A percentile compares a stretch with the other conserved stretches of the same genome.
These are phyloP conservation scores for Mycena belliarum DNA, from an alignment of 768 basidiomycete species.

Conservation along the genomic window DNA sequence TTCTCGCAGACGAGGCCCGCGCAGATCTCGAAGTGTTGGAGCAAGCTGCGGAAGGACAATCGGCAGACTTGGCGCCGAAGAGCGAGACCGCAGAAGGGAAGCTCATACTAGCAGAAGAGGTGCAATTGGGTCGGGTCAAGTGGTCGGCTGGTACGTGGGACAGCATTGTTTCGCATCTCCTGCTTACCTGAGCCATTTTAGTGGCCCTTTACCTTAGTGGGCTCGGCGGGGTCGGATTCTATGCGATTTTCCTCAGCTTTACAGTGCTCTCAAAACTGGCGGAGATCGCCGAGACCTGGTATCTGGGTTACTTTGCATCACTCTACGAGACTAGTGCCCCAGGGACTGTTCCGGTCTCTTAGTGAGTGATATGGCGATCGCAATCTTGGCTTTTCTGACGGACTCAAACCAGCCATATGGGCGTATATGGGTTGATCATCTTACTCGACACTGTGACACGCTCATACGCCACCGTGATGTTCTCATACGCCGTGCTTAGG, in stretches of 20 bases:
- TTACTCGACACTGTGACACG: background rate
- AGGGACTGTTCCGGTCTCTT: constrained; percentile 19
- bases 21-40: constrained; percentile 37
- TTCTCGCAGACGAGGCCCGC: constrained; percentile 44
- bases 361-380: too few relatives aligned
- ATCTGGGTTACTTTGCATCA: constrained; percentile 27
- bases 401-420: background rate
- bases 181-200: constrained; percentile 4
- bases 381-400: background rate
- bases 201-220: constrained; percentile 24
- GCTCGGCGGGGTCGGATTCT: constrained; percentile 24
- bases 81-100: constrained; percentile 37
- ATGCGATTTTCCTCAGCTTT: constrained; percentile 14
- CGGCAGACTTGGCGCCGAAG: background rate
- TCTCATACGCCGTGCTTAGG: constrained; percentile 17
- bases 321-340: constrained; percentile 18
- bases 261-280: constrained; percentile 6
- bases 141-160: constrained; percentile 27
- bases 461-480: constrained; percentile 3
- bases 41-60: constrained; percentile 14
- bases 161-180: too few relatives aligned
- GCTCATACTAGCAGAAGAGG: constrained; percentile 49
- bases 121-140: constrained; percentile 45
- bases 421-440: background rate
- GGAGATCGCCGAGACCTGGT: constrained; percentile 23